Percentiles rank a stretch among this genome's conserved stretches.
Evolutionary conservation across 1,284 basidiomycete genomes (phyloP).

Genomic region (Cryptococcus sp.): DNA sequence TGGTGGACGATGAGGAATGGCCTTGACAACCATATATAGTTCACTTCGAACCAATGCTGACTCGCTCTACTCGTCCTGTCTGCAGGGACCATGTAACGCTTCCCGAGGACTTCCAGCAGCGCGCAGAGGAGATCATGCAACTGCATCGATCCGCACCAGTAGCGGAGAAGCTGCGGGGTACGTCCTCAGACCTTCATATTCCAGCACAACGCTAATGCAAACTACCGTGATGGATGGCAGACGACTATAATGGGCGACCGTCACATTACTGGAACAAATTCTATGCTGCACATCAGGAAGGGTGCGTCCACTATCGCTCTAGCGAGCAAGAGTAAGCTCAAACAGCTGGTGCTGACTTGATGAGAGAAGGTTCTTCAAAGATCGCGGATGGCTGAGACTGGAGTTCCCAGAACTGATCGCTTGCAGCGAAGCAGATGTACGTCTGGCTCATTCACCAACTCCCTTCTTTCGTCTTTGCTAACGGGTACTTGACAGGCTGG

Average conservation of each 20-base stretch:
- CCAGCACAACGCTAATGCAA: not conserved
- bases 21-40: too few relatives aligned
- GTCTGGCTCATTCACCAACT: slow-evolving; percentile 18
- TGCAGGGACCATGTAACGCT: slow-evolving; percentile 80
- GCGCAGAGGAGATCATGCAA: slow-evolving; percentile 67
- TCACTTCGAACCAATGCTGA: too few relatives aligned
- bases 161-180: slow-evolving; percentile 62
- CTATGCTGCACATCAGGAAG: slow-evolving; percentile 72
- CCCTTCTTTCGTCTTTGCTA: too few relatives aligned
- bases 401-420: slow-evolving; percentile 84
- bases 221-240: slow-evolving; percentile 16
- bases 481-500: slow-evolving; percentile 62
- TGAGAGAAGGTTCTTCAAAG: slow-evolving; percentile 78
- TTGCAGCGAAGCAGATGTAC: slow-evolving; percentile 68
- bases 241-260: slow-evolving; percentile 44
- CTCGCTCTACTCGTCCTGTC: too few relatives aligned
- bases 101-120: slow-evolving; percentile 71
- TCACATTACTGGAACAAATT: slow-evolving; percentile 76
- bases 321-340: not conserved
- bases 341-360: too few relatives aligned
- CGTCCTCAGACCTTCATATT: slow-evolving; percentile 57
- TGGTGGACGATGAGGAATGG: too few relatives aligned
- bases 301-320: slow-evolving; percentile 22
- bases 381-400: slow-evolving; percentile 89
- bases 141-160: slow-evolving; percentile 71